phyloP scores from a whole-genome alignment of 768 basidiomycete genomes.

The Podaxis mareebaensis region DNA sequence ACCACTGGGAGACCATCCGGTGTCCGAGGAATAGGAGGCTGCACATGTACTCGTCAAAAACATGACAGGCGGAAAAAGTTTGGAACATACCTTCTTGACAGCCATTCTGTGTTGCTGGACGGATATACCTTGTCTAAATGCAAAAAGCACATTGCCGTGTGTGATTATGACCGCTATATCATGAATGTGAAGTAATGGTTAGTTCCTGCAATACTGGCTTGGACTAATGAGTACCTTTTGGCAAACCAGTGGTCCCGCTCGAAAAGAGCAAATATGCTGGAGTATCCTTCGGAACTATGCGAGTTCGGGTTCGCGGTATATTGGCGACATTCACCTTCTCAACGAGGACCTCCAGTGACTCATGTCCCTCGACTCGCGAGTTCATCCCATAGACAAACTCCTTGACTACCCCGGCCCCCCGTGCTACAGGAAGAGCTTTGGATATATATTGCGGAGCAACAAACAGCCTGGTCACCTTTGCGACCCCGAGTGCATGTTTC shows the following conservation, averaged over 20 bases:
- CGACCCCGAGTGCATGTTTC: constrained; percentile 31
- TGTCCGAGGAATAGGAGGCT: constrained; percentile 40
- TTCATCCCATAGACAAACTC: constrained; percentile 51
- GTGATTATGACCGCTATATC: constrained; percentile 64
- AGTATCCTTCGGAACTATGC: constrained; percentile 47
- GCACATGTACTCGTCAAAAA: background rate
- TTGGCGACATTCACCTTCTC: constrained; percentile 33
- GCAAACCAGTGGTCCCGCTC: constrained; percentile 74
- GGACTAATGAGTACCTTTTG: constrained; percentile 51
- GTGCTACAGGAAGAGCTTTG: constrained; percentile 30
- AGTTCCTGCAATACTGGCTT: background rate
- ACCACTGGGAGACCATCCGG: constrained; percentile 46
- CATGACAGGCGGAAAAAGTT: constrained; percentile 17
- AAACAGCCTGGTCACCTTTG: constrained; percentile 34
- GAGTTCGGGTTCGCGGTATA: constrained; percentile 40
- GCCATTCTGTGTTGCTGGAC: constrained; percentile 29
- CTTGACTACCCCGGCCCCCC: constrained; percentile 33
- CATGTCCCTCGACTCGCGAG: constrained; percentile 28
- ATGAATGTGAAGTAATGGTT: too few species aligned
- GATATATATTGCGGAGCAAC: constrained; percentile 31
- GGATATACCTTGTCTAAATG: constrained; percentile 38
- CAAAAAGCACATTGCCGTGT: constrained; percentile 57
- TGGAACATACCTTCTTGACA: constrained; percentile 28
- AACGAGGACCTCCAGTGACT: constrained; percentile 46
- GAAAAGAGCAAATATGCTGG: constrained; percentile 73